A percentile compares a stretch with the other conserved stretches of the same genome.
Conservation (phyloP, 257 asterid species). For the Nicotiana paniculata region DNA sequence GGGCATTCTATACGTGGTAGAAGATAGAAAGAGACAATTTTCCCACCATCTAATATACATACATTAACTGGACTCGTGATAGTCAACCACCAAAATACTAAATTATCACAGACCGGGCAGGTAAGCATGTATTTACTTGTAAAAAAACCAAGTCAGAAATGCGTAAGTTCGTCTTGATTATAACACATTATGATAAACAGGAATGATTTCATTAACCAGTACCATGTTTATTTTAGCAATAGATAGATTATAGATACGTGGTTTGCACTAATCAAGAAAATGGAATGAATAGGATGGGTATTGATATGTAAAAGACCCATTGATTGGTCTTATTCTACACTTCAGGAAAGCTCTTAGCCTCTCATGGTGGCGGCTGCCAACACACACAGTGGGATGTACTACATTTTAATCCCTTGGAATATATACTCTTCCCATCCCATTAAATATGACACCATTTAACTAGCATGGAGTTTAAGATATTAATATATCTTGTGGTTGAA, state of each 20-base stretch:
- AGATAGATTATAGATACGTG: neutral
- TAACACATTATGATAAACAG: neutral
- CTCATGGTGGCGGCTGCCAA: neutral
- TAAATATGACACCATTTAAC: neutral
- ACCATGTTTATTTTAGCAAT: conserved; percentile 3
- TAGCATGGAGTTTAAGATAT: neutral
- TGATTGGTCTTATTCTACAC: conserved; percentile 1
- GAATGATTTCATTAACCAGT: neutral
- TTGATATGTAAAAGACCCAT: neutral
- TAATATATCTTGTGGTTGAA: conserved; percentile 2
- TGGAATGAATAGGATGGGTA: neutral
- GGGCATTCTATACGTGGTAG: neutral
- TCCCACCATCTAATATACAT: neutral
- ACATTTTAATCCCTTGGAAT: neutral
- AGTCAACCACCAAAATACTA: neutral
- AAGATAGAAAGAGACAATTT: neutral
- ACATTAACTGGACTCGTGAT: neutral
- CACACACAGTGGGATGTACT: neutral
- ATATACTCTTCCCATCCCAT: neutral
- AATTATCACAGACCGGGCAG: neutral
- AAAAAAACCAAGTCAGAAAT: neutral
- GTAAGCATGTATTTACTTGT: too few relatives aligned
- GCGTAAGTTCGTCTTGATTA: neutral
- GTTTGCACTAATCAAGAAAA: neutral
- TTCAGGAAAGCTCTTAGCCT: neutral